phyloP scores from a whole-genome alignment of 139 green algal species.

The Desmodesmus armatus region DNA sequence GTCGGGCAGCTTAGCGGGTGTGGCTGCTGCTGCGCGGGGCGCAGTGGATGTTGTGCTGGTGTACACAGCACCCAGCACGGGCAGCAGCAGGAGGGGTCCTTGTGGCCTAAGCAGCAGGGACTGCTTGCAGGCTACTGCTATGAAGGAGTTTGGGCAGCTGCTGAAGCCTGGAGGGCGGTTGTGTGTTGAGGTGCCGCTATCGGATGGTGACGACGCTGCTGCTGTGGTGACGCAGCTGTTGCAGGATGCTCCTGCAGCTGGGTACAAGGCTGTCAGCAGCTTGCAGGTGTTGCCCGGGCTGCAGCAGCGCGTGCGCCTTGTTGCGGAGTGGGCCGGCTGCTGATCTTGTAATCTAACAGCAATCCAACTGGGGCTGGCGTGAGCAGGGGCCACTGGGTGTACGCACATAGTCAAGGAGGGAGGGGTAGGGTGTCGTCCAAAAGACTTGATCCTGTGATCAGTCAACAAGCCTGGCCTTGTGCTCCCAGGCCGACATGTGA shows the following conservation, averaged over 20 bases:
- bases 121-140: not conserved
- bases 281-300: not conserved
- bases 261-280: not conserved
- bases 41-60: constrained; percentile 54
- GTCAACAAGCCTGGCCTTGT: too few relatives aligned
- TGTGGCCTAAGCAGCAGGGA: constrained; percentile 10
- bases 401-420: too few relatives aligned
- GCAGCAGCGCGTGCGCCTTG: not conserved
- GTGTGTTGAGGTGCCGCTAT: constrained; percentile 49
- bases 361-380: too few relatives aligned
- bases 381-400: too few relatives aligned
- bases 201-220: not conserved
- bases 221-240: not conserved
- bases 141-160: constrained; percentile 46
- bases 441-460: too few relatives aligned
- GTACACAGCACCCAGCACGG: constrained; percentile 12
- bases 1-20: constrained; percentile 11
- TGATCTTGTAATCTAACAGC: too few relatives aligned
- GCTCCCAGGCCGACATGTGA: too few relatives aligned
- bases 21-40: not conserved
- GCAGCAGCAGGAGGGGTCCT: too few relatives aligned
- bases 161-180: constrained; percentile 55
- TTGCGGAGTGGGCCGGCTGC: too few relatives aligned
- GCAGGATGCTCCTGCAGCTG: constrained; percentile 1
- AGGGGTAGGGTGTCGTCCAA: too few relatives aligned